Evolutionary conservation across 2,329 filamentous ascomycete genomes (phyloP), one percentile per base, ranked within the genome.

Genomic region (Fusarium virguliforme): DNA sequence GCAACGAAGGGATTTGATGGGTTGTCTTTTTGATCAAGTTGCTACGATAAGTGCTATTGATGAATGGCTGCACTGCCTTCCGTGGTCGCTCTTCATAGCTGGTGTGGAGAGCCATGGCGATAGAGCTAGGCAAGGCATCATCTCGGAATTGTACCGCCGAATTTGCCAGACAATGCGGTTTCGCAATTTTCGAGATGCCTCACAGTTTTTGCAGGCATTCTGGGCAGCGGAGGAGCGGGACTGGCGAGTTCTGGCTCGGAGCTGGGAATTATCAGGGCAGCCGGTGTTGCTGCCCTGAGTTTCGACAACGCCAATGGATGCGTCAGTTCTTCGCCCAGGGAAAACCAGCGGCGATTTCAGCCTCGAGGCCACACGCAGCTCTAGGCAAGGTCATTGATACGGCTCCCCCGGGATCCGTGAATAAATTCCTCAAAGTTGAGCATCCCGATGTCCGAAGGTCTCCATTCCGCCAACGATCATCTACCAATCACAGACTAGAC

Each of bases 11-110:
- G 59, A 62, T 8, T 34, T 40, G 55, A 34, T 64, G 1, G 18
- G 26, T 12, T 10, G 30, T 7, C 15, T 66, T 4, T 63, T 66
- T 12, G 59, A 63, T 18, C 59, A 66, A n/a, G n/a, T 63, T 8
- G 8, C 43, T 4, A 46, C 54, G n/a, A 63, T 66, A 24, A n/a
- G 13, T 15, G 59, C 48, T 6, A 41, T 66, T 3, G 28, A 41
- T 5, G 53, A 57, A 32, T 66, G 64, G 64, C 32, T 66, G 4
- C 64, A 66, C 3, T 53, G 43, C 4, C 43, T 66, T 3, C 43
- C 54, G 3, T 66, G 64, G 64, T 55, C 59, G 10, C 37, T 66
- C 4, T 66, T 66, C 26, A 58, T 66, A 3, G 64, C 53, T 6
- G 64, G 64, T 10, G 53, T 63, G 3, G 64, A 66, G 46, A 54